A percentile compares a stretch with the other conserved stretches of the same genome.
Conservation (phyloP, 2,329 filamentous ascomycete genomes). For the Colletotrichum lupini region DNA sequence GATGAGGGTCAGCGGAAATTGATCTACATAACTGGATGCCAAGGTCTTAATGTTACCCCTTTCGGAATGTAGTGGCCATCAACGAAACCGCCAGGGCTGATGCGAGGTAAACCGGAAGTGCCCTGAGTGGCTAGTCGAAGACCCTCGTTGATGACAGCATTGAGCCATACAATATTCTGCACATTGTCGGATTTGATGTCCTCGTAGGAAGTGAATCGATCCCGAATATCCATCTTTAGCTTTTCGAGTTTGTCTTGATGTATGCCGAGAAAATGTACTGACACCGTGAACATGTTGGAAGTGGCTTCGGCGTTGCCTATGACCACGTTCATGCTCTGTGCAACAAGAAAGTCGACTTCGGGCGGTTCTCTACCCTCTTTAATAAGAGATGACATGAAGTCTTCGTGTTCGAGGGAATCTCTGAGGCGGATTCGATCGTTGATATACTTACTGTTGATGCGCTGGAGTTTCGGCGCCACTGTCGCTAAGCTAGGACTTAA, state of each 20-base stretch:
- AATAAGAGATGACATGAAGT: neutral
- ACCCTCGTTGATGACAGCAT: constrained; percentile 37
- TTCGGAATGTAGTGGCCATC: constrained; percentile 40
- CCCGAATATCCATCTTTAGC: constrained; percentile 36
- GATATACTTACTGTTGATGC: neutral
- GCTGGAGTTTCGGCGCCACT: neutral
- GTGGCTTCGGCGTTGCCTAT: constrained; percentile 6
- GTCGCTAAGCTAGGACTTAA: neutral
- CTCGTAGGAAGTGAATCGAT: constrained; percentile 36
- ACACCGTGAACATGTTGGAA: constrained; percentile 28
- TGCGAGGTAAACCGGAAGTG: constrained; percentile 36
- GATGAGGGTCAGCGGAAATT: neutral
- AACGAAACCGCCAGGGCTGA: constrained; percentile 40
- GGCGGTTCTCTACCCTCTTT: neutral
- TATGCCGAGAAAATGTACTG: neutral
- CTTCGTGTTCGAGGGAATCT: neutral
- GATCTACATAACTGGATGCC: neutral
- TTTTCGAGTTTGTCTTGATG: neutral
- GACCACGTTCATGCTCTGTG: constrained; percentile 6
- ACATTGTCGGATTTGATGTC: constrained; percentile 35
- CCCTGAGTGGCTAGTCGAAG: constrained; percentile 35
- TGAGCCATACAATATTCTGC: constrained; percentile 36
- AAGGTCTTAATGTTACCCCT: neutral
- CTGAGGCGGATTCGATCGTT: neutral
- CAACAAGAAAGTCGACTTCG: constrained; percentile 5